A percentile compares a stretch with the other conserved stretches of the same genome.
phyloP scores from a whole-genome alignment of 768 basidiomycete genomes.

The Grammothele lineata region DNA sequence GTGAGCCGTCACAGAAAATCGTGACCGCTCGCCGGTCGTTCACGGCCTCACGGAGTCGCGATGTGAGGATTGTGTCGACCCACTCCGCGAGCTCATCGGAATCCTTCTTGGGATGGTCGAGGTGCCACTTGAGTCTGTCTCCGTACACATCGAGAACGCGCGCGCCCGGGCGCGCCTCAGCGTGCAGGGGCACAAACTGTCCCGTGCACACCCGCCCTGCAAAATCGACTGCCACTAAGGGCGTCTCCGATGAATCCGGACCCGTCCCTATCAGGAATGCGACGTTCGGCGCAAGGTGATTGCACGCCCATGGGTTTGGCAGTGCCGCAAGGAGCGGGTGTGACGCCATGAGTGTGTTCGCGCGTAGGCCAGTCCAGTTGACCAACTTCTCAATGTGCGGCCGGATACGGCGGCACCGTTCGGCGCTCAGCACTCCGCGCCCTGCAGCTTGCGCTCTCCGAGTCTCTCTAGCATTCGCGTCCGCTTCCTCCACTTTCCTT shows the following conservation, averaged over 20 bases:
- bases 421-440: too few species aligned
- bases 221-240: too few species aligned
- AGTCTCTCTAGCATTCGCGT: too few species aligned
- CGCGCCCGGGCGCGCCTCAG: constrained; percentile 1
- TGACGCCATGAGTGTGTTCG: background rate
- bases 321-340: background rate
- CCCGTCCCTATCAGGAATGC: background rate
- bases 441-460: too few species aligned
- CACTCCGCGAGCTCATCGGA: background rate
- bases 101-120: background rate
- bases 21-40: background rate
- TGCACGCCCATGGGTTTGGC: background rate
- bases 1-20: background rate
- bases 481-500: too few species aligned
- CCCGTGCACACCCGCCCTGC: constrained; percentile 1
- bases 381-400: too few species aligned
- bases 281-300: background rate
- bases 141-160: background rate
- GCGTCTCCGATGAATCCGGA: too few species aligned
- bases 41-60: background rate
- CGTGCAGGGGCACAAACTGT: background rate
- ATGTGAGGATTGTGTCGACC: background rate
- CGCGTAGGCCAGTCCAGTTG: too few species aligned
- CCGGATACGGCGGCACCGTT: too few species aligned
- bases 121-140: background rate